These are phyloP conservation scores for Escovopsis sp. DNA, from an alignment of 2,329 filamentous ascomycete genomes.

Conservation along the genomic window DNA sequence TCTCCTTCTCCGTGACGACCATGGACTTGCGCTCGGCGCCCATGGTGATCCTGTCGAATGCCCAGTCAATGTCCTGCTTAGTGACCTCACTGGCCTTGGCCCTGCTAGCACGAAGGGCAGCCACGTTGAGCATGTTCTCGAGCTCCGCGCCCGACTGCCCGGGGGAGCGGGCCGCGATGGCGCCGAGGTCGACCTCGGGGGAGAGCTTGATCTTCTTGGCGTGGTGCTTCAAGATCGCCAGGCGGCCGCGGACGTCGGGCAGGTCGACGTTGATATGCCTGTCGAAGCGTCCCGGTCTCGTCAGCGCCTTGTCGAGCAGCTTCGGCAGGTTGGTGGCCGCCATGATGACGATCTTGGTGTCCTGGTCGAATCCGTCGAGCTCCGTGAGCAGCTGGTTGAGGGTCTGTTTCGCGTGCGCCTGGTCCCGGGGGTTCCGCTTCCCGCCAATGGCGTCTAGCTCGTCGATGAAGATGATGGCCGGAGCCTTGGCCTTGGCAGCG, in stretches of 20 bases:
- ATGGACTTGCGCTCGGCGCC: conserved; percentile 83
- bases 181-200: conserved; percentile 65
- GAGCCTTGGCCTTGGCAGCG: conserved; percentile 70
- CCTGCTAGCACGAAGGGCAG: conserved; percentile 86
- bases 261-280: conserved; percentile 79
- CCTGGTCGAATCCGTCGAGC: conserved; percentile 91
- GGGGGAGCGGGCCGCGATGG: conserved; percentile 74
- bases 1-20: conserved; percentile 85
- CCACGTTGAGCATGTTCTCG: conserved; percentile 94
- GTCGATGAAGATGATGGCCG: conserved; percentile 90
- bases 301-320: conserved; percentile 85
- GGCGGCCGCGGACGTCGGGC: conserved; percentile 82
- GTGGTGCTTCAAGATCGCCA: conserved; percentile 88
- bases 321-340: conserved; percentile 94
- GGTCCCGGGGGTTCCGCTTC: conserved; percentile 83
- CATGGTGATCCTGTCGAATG: conserved; percentile 96
- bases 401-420: conserved; percentile 92
- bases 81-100: conserved; percentile 61
- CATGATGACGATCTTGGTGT: conserved; percentile 87
- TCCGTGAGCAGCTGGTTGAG: conserved; percentile 95
- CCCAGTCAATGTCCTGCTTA: conserved; percentile 83
- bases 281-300: conserved; percentile 88
- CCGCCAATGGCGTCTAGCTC: conserved; percentile 90
- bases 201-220: conserved; percentile 77
- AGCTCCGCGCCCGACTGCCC: conserved; percentile 92